These are phyloP conservation scores for Fusarium sp. DNA, from an alignment of 2,329 filamentous ascomycete genomes.

Conservation along the genomic window DNA sequence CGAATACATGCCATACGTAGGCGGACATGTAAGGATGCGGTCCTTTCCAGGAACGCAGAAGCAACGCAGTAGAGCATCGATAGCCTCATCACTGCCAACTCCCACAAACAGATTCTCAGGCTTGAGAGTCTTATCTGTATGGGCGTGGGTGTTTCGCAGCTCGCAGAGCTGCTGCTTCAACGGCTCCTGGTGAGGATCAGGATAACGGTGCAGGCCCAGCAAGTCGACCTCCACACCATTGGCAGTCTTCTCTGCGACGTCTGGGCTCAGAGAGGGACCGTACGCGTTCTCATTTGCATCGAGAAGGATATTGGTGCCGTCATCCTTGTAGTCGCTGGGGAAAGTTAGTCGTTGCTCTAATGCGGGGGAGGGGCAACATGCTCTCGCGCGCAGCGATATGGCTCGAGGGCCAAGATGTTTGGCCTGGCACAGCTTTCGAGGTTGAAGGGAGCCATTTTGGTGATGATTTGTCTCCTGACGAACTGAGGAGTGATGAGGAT, in stretches of 20 bases:
- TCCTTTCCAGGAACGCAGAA: slow-evolving; percentile 91
- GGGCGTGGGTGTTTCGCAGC: slow-evolving; percentile 85
- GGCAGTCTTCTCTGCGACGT: slow-evolving; percentile 52
- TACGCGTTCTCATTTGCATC: slow-evolving; percentile 99
- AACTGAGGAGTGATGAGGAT: neutral
- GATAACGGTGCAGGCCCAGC: slow-evolving; percentile 89
- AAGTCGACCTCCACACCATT: slow-evolving; percentile 71
- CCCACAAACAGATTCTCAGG: slow-evolving; percentile 93
- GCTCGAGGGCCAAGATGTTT: slow-evolving; percentile 81
- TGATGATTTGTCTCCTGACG: neutral
- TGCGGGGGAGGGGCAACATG: slow-evolving; percentile 57
- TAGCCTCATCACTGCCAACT: slow-evolving; percentile 95
- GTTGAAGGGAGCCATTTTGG: slow-evolving; percentile 73
- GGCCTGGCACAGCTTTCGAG: slow-evolving; percentile 79
- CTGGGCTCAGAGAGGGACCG: slow-evolving; percentile 77
- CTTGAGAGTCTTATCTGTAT: slow-evolving; percentile 78
- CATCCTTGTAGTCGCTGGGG: slow-evolving; percentile 94
- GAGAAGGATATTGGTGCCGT: slow-evolving; percentile 93
- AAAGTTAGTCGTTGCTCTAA: slow-evolving; percentile 37
- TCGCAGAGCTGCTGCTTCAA: slow-evolving; percentile 89
- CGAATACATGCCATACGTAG: slow-evolving; percentile 98
- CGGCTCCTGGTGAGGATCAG: slow-evolving; percentile 90
- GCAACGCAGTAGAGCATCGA: slow-evolving; percentile 91
- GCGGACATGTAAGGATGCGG: slow-evolving; percentile 93
- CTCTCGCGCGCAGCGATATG: slow-evolving; percentile 86